Base-by-base conservation (phyloP, 805 yeast species). In the Lipomyces oligophaga region DNA sequence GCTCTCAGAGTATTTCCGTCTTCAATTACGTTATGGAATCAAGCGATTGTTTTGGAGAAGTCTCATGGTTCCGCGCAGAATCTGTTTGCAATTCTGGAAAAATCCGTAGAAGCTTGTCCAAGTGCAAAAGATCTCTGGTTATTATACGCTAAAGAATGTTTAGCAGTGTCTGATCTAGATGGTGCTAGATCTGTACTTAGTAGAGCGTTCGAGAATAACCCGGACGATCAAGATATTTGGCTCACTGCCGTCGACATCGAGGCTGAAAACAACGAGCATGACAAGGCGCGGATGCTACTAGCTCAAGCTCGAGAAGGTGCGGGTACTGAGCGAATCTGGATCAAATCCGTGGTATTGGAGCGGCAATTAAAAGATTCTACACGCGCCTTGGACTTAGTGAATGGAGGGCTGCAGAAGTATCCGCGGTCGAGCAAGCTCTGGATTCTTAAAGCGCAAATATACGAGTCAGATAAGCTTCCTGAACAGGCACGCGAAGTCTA, bases 221-320 rank as follows among this genome's bases (percentile, higher is more conserved):
- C 81, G 1, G 54, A 63, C 0, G 70, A 68, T 49, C 81, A 78
- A 49, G 77, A 74, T 20, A 61, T 86, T 7, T 81, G 87, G 85
- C 67, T 82, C 40, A 90, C 90, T 0, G 72, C 81, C n/a, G 69
- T 83, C 20, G 82, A 85, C 54, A 64, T 87, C 27, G 85, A 84
- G 45, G 66, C 68, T 15, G 70, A 70, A 19, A 64, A 69, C 4
- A 63, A 66, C 3, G 60, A 74, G 26, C 61, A 57, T 27, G 64
- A 63, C 0, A 57, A 61, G 11, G 79, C 76, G 0, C 45, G 63
- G 2, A 55, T 58, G 8, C 46, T 75, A 30, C 72, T 73, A 45
- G 62, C 62, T 1, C 54, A 61, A 3, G 81, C 83, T 0, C 52
- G 67, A 3, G 51, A 57, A 8, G 59, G 66, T 24, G 64, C 73